Conservation (phyloP, 306 rosid genomes). For the Canavalia ensiformis region DNA sequence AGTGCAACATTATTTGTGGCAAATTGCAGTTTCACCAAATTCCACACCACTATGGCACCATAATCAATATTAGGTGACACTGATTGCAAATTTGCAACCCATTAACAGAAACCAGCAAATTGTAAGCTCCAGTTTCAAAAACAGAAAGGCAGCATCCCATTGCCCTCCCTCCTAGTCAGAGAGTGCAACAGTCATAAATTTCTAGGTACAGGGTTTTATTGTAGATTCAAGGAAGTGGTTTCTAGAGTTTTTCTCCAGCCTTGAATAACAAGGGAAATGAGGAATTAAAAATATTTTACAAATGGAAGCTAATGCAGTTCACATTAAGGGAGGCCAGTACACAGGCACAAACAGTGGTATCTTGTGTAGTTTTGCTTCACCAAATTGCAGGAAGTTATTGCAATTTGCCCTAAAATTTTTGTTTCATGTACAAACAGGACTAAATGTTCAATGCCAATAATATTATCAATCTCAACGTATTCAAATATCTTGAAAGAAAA, state of each 20-base stretch:
- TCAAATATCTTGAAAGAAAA: slow-evolving; percentile 28
- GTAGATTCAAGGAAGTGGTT: slow-evolving; percentile 13
- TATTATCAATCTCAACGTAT: slow-evolving; percentile 16
- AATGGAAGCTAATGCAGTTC: background rate
- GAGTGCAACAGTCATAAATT: background rate
- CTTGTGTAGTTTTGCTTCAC: background rate
- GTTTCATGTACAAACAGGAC: slow-evolving; percentile 8
- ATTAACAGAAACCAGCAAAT: slow-evolving; percentile 1
- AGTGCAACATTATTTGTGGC: too few relatives aligned
- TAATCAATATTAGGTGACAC: too few relatives aligned
- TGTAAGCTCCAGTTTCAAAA: background rate
- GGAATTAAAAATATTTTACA: slow-evolving; percentile 8
- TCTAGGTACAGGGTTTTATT: background rate
- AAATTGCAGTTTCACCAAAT: too few relatives aligned
- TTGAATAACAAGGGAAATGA: background rate
- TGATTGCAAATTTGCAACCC: background rate
- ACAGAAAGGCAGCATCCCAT: background rate
- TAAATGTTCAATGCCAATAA: slow-evolving; percentile 22
- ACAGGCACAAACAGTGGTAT: background rate
- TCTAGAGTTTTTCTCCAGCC: background rate
- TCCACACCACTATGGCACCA: too few relatives aligned
- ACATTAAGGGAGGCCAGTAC: background rate
- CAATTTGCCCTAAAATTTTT: background rate
- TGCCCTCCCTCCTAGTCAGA: slow-evolving; percentile 5
- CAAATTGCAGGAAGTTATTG: background rate